phyloP scores from a whole-genome alignment of 2,329 filamentous ascomycete species.

The Colletotrichum higginsianum region DNA sequence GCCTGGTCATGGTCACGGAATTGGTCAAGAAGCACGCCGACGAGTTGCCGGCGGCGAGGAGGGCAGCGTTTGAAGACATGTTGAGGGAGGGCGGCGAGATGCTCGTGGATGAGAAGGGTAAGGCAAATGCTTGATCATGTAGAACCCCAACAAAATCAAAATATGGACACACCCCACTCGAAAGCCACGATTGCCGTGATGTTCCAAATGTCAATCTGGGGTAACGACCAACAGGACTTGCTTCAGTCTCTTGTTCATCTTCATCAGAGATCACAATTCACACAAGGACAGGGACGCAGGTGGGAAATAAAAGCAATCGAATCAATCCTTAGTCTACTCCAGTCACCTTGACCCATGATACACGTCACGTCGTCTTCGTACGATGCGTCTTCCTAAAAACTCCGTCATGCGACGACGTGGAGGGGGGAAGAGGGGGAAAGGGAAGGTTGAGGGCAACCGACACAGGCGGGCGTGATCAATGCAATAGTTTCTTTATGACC shows the following conservation, averaged over 20 bases:
- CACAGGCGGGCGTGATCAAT: conserved; percentile 37
- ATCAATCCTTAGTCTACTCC: conserved; percentile 40
- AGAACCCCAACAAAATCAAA: not conserved
- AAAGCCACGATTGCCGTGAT: not conserved
- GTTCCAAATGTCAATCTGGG: not conserved
- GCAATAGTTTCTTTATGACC: conserved; percentile 43
- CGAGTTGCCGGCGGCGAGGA: conserved; percentile 57
- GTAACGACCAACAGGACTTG: not conserved
- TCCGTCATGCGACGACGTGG: conserved; percentile 4
- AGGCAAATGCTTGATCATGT: conserved; percentile 15
- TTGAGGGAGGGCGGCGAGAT: conserved; percentile 66
- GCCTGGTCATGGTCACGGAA: conserved; percentile 70
- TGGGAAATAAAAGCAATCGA: conserved; percentile 14
- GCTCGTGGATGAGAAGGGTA: conserved; percentile 51
- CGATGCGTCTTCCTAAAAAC: conserved; percentile 11
- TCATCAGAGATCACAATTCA: not conserved
- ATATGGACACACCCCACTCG: no score
- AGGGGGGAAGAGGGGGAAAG: not conserved
- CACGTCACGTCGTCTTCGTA: conserved; percentile 40
- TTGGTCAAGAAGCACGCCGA: conserved; percentile 62
- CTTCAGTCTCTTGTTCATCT: not conserved
- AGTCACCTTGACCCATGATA: conserved; percentile 36
- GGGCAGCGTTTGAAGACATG: conserved; percentile 62
- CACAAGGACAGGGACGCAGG: not conserved
- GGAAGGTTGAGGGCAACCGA: not conserved